Conservation (phyloP, 2,329 filamentous ascomycete genomes). For the Dactylellina haptotyla region DNA sequence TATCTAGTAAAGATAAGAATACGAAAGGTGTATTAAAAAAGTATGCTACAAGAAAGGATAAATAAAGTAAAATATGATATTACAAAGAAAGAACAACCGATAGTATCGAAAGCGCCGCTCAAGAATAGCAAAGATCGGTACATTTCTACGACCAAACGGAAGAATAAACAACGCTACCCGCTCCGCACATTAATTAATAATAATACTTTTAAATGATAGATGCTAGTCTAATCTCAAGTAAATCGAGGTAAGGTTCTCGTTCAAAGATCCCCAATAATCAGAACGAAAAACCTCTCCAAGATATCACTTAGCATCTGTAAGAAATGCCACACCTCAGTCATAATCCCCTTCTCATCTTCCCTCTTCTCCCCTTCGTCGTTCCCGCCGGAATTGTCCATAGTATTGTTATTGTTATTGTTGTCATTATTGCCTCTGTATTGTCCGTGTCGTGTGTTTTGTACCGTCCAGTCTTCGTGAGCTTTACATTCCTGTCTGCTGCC, state of each 20-base stretch:
- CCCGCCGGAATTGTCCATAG: background rate
- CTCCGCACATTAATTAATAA: too few species aligned
- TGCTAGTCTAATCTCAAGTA: background rate
- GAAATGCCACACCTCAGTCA: conserved; percentile 41
- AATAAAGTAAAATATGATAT: too few species aligned
- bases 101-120: too few species aligned
- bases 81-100: too few species aligned
- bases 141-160: too few species aligned
- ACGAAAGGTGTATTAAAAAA: too few species aligned
- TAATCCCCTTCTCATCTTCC: conserved; percentile 1
- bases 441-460: background rate
- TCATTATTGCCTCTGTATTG: background rate
- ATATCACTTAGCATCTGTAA: conserved; percentile 32
- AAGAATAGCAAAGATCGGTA: too few species aligned
- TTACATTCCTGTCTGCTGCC: conserved; percentile 14
- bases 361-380: background rate
- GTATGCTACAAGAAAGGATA: too few species aligned
- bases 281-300: conserved; percentile 36
- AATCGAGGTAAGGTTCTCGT: too few species aligned
- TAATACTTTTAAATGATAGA: background rate
- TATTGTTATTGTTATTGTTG: background rate
- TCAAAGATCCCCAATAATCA: conserved; percentile 30
- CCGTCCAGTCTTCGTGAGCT: conserved; percentile 6
- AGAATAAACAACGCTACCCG: too few species aligned
- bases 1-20: too few species aligned